Percentiles rank a stretch among this genome's conserved stretches.
Evolutionary conservation across 176 grass and related monocot species (phyloP).

Genomic region (Lolium rigidum): DNA sequence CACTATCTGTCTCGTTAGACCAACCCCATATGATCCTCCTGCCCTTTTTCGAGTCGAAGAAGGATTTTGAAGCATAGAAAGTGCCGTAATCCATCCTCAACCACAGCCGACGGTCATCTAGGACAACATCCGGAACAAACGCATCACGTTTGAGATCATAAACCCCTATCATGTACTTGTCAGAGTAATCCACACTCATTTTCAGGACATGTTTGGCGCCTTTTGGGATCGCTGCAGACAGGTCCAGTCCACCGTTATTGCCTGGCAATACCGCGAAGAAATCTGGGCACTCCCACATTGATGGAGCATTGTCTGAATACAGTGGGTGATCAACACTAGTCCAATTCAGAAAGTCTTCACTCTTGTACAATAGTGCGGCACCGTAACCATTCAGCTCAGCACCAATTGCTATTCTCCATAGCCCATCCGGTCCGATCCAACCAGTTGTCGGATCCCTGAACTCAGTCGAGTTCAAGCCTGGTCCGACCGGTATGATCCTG

Average conservation of each 20-base stretch:
- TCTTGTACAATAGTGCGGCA: slow-evolving; percentile 60
- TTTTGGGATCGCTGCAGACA: slow-evolving; percentile 42
- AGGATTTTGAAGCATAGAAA: too few species aligned
- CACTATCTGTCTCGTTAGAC: too few species aligned
- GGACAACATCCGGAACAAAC: too few species aligned
- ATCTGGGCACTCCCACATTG: slow-evolving; percentile 79
- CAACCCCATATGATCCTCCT: too few species aligned
- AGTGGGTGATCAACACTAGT: slow-evolving; percentile 52
- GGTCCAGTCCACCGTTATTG: slow-evolving; percentile 56
- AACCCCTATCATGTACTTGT: slow-evolving; percentile 56
- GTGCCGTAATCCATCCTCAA: too few species aligned
- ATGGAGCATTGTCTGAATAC: slow-evolving; percentile 48
- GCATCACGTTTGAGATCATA: too few species aligned
- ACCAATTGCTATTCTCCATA: slow-evolving; percentile 68
- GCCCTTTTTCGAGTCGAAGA: too few species aligned
- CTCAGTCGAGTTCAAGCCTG: slow-evolving; percentile 41
- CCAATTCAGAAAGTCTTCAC: slow-evolving; percentile 67
- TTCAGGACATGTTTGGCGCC: slow-evolving; percentile 76
- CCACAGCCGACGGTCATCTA: too few species aligned
- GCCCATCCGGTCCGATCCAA: slow-evolving; percentile 71
- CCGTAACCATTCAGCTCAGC: slow-evolving; percentile 51
- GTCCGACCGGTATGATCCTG: slow-evolving; percentile 45
- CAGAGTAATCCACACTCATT: slow-evolving; percentile 54
- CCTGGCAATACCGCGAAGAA: slow-evolving; percentile 53
- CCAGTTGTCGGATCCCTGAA: slow-evolving; percentile 84